A percentile compares a stretch with the other conserved stretches of the same genome.
Conservation (phyloP, 306 rosid genomes). For the Heteromeles arbutifolia region DNA sequence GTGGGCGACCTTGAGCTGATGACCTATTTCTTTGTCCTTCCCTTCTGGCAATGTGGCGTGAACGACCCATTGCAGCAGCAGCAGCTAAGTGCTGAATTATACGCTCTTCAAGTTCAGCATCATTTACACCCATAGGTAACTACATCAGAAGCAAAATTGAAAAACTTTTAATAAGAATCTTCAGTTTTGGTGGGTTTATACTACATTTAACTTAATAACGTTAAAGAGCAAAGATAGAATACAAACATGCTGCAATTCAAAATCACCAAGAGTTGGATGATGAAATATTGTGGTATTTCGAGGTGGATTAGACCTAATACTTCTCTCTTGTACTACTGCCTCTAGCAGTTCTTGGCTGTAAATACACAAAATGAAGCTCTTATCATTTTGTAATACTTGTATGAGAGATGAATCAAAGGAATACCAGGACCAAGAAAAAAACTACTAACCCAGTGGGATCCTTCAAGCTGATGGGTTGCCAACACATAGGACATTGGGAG, state of each 20-base stretch:
- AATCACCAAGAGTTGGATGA: conserved; percentile 94
- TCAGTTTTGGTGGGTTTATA: not conserved
- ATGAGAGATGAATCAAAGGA: not conserved
- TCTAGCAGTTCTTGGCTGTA: conserved; percentile 91
- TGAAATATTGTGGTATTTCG: conserved; percentile 87
- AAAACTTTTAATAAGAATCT: conserved; percentile 13
- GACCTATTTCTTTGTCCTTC: conserved; percentile 85
- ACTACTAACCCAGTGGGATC: conserved; percentile 78
- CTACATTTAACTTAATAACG: not conserved
- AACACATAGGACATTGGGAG: conserved; percentile 99
- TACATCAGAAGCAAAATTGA: conserved; percentile 31
- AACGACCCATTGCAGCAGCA: conserved; percentile 98
- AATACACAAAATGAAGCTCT: conserved; percentile 6
- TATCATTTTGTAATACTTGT: not conserved
- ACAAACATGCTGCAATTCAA: conserved; percentile 89
- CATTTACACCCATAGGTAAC: conserved; percentile 90
- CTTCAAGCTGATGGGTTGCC: conserved; percentile 91
- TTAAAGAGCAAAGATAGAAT: conserved; percentile 19
- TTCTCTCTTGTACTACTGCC: conserved; percentile 87
- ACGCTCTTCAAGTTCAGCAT: conserved; percentile 94
- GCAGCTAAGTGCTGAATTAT: conserved; percentile 97
- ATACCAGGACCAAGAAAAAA: conserved; percentile 1
- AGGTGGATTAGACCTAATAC: conserved; percentile 60
- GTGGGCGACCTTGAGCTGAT: conserved; percentile 86
- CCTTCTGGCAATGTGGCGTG: conserved; percentile 89